A percentile compares a stretch with the other conserved stretches of the same genome.
phyloP scores from a whole-genome alignment of 2,329 filamentous ascomycete genomes.

The Paraphaeosphaeria sporulosa region DNA sequence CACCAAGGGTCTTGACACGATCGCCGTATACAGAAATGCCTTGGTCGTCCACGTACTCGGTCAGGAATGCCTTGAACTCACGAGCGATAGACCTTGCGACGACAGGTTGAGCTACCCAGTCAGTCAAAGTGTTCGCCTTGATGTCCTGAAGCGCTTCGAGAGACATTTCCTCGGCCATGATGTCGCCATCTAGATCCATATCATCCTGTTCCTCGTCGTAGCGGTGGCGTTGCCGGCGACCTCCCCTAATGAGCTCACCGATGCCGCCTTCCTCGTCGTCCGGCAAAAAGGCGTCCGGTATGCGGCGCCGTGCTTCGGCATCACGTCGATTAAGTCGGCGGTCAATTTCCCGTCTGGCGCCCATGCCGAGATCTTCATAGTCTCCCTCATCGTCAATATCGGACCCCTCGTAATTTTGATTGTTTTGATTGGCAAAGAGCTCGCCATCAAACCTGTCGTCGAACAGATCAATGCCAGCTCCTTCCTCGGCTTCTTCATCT shows the following conservation, averaged over 20 bases:
- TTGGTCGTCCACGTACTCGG: conserved; percentile 89
- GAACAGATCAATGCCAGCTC: conserved; percentile 75
- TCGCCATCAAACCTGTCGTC: conserved; percentile 72
- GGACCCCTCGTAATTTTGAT: conserved; percentile 70
- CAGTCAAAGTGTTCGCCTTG: conserved; percentile 89
- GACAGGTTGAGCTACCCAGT: conserved; percentile 90
- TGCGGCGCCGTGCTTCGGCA: conserved; percentile 69
- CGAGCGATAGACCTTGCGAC: conserved; percentile 93
- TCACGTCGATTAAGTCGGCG: conserved; percentile 77
- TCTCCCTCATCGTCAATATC: conserved; percentile 81
- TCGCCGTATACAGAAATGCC: conserved; percentile 94
- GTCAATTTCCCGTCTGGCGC: conserved; percentile 73
- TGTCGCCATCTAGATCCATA: conserved; percentile 85
- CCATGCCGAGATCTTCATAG: conserved; percentile 73
- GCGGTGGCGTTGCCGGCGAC: conserved; percentile 81
- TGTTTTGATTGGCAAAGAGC: conserved; percentile 58
- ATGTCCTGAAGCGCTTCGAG: conserved; percentile 91
- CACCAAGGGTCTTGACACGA: conserved; percentile 92
- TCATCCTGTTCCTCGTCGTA: conserved; percentile 97
- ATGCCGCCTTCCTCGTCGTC: conserved; percentile 88
- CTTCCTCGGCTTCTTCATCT: conserved; percentile 74
- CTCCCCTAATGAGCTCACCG: conserved; percentile 84
- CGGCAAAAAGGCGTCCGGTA: conserved; percentile 76
- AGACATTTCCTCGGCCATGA: conserved; percentile 94
- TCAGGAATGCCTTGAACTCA: conserved; percentile 97